A percentile compares a stretch with the other conserved stretches of the same genome.
phyloP scores from a whole-genome alignment of 495 filamentous ascomycete species.

The Hyaloscypha hepaticicola region DNA sequence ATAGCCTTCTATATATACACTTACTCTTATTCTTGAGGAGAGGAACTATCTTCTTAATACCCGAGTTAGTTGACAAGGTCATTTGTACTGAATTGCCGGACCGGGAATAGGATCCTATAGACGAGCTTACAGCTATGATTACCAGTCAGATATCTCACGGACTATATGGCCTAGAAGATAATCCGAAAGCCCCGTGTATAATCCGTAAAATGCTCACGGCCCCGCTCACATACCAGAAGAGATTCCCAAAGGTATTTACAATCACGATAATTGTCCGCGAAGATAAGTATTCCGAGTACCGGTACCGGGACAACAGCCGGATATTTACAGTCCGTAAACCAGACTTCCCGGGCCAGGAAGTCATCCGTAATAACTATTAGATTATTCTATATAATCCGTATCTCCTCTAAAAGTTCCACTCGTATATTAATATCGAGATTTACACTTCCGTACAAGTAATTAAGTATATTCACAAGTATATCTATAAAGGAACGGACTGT shows the following conservation, averaged over 20 bases:
- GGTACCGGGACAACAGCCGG: neutral
- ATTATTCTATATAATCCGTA: slow-evolving; percentile 26
- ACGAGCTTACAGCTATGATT: no score
- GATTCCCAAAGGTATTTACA: slow-evolving; percentile 9
- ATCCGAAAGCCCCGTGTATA: slow-evolving; percentile 12
- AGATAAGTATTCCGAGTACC: slow-evolving; percentile 9
- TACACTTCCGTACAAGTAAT: no score
- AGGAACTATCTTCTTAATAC: neutral
- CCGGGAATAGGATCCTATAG: no score
- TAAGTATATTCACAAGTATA: no score
- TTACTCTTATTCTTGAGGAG: slow-evolving; percentile 14
- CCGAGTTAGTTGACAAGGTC: no score
- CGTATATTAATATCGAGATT: no score
- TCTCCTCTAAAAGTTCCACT: slow-evolving; percentile 12
- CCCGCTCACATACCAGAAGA: slow-evolving; percentile 1
- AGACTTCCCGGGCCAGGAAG: neutral
- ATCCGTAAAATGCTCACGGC: neutral
- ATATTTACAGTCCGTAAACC: slow-evolving; percentile 8
- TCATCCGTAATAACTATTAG: slow-evolving; percentile 19
- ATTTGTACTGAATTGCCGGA: no score
- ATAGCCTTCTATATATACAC: slow-evolving; percentile 19
- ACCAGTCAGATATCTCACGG: no score
- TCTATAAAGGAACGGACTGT: no score
- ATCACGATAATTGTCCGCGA: neutral
- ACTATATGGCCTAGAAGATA: no score